Evolutionary conservation across 345 rosid species (phyloP), one percentile per base, ranked within the genome.

Genomic region (Aegle marmelos): DNA sequence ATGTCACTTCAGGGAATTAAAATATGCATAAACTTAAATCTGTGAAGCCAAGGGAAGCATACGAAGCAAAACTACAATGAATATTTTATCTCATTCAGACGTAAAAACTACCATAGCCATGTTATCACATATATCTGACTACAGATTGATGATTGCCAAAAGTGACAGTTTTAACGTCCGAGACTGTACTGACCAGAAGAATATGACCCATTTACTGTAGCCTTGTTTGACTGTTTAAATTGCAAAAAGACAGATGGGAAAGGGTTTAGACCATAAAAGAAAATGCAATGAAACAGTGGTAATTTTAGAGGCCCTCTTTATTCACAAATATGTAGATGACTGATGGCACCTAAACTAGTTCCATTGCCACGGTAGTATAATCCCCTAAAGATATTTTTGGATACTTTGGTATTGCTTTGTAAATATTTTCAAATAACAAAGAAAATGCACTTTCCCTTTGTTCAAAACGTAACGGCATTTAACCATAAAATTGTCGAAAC

Each of bases 61-160:
- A 68, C 56, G 65, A 33, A 72, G 78, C 72, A 62, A 4, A 76
- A 41, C 22, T 27, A 21, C 33, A 57, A 76, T 61, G 28, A 66
- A 70, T 16, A 6, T 57, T 28, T 34, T 31, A 67, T 41, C 11
- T 16, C 54, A n/a, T 16, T 22, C 73, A 76, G 54, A 76, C 7
- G 25, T 34, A 28, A 63, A 28, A 39, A 14, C 27, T 37, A 37
- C 28, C 1, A 57, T 65, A n/a, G 31, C 28, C 16, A 50, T 13
- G 36, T 13, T 3, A 30, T 31, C 36, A 33, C 50, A 58, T 28
- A 58, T 25, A 71, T 30, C 48, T 22, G 66, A 77, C 48, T 34
- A 80, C 30, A 31, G 45, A 61, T 34, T 53, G 28, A 50, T 64
- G 22, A 70, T 2, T 25, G 54, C 56, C 16, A 41, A 6, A 21